Evolutionary conservation across 495 filamentous ascomycete genomes (phyloP).

Genomic region (Neurospora hispaniola): DNA sequence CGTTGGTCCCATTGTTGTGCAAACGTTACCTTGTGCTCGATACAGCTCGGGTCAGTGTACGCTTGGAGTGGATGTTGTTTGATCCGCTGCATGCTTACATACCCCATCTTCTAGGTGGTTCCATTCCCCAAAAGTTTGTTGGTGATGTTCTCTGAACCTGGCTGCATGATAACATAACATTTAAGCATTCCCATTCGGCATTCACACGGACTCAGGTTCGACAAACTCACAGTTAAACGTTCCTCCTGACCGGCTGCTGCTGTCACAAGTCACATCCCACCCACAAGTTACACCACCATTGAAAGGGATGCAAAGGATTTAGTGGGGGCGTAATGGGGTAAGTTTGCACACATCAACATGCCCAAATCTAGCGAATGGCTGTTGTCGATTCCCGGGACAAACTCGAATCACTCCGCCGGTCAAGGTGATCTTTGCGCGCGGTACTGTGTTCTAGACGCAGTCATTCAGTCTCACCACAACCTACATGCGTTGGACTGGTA

Average conservation of each 20-base stretch:
- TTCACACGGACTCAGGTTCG: background rate
- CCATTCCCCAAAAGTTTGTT: background rate
- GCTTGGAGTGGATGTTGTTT: background rate
- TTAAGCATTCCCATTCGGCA: background rate
- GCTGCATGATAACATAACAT: background rate
- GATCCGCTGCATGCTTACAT: background rate
- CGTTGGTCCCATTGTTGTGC: background rate
- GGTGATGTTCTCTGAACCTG: background rate
- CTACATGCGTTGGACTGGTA: background rate
- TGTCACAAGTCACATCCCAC: background rate
- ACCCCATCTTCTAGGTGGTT: background rate
- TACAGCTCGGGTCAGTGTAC: background rate
- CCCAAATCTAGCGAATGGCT: background rate
- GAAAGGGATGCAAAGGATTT: background rate
- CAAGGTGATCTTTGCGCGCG: background rate
- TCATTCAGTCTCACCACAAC: background rate
- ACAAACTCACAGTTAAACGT: background rate
- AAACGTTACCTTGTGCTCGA: background rate
- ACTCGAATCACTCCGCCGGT: background rate
- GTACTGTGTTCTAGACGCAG: background rate
- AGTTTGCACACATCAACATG: background rate
- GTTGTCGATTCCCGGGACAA: background rate
- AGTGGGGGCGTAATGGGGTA: background rate
- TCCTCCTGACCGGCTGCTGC: background rate
- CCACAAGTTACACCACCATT: background rate